Evolutionary conservation across 2,329 filamentous ascomycete species (phyloP), one percentile per base, ranked within the genome.

Genomic region (Colletotrichum filicis): DNA sequence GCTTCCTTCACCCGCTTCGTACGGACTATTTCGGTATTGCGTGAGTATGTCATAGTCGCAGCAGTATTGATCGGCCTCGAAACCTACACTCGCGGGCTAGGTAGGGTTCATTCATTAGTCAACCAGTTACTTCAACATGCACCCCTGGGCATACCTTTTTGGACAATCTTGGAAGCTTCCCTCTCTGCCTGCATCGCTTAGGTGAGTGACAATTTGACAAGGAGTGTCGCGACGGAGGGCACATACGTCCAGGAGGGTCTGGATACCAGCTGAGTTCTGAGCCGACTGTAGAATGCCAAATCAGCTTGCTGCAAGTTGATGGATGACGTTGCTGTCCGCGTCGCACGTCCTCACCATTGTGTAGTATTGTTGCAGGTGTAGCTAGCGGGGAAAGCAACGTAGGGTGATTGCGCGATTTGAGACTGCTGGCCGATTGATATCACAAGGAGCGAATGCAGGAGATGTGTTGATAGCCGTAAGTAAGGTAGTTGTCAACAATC

Each of bases 81-180:
- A 67, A 83, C 89, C 83, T 91, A 97, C 95, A 97, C 91, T 97
- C 95, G 91, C 95, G 91, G 80, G 95, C 94, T 97, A 24, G 68
- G 61, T 16, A 26, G 11, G 30, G 52, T 16, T 24, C 19, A 52
- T 32, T 53, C 32, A 22, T 49, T 11, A 63, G 49, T 22, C 35
- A 42, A 42, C n/a, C 28, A 28, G 30, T 22, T 26, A 22, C 37
- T 32, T 35, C 7, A 22, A n/a, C 35, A 42, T 49, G 8, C 8
- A 22, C 19, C 4, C 3, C 32, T 9, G n/a, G 28, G 16, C 87
- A 74, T 84, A 97, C 96, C 94, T 90, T 97, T 95, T 85, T 98
- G 96, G 71, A 99, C 95, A 83, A 99, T 99, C 90, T 98, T 98
- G 86, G 98, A 96, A 74, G 97, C 97, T 85, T 98, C 96, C 85